Conservation (phyloP, 306 rosid species). For the Crataegus laevigata region DNA sequence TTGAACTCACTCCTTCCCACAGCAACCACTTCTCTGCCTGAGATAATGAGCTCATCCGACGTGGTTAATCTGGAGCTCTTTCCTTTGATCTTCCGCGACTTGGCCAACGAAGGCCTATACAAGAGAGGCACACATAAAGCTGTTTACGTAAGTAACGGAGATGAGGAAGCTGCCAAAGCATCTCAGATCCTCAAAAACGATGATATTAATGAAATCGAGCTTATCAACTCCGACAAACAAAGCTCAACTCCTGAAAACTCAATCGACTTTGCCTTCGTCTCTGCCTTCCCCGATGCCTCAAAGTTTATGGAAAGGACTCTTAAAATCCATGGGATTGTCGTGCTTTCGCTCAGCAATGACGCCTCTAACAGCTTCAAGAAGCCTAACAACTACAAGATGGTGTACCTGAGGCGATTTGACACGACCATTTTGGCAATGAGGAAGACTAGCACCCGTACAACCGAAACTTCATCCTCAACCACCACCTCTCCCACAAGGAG, state of each 20-base stretch:
- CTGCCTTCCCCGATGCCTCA: slow-evolving; percentile 16
- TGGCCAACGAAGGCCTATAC: slow-evolving; percentile 44
- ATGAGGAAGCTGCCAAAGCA: neutral
- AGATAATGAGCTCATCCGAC: neutral
- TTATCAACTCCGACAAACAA: slow-evolving; percentile 25
- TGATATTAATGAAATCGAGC: slow-evolving; percentile 11
- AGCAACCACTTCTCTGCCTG: neutral
- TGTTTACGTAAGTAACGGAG: slow-evolving; percentile 5
- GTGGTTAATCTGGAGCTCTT: slow-evolving; percentile 7
- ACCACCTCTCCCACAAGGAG: slow-evolving; percentile 23
- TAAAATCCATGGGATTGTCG: slow-evolving; percentile 30
- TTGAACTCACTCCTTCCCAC: slow-evolving; percentile 17
- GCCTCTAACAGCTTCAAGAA: neutral
- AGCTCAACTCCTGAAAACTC: slow-evolving; percentile 5
- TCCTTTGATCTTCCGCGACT: slow-evolving; percentile 31
- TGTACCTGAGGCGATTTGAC: slow-evolving; percentile 28
- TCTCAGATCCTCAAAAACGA: neutral
- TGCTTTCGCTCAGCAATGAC: slow-evolving; percentile 7
- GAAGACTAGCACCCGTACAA: slow-evolving; percentile 13
- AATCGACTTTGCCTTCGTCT: slow-evolving; percentile 35
- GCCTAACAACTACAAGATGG: slow-evolving; percentile 33
- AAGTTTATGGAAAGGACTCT: slow-evolving; percentile 39
- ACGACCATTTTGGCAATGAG: slow-evolving; percentile 39
- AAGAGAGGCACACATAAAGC: slow-evolving; percentile 9
- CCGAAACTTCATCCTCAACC: neutral